phyloP scores from a whole-genome alignment of 2,329 filamentous ascomycete genomes.

The Piedraia hortae region DNA sequence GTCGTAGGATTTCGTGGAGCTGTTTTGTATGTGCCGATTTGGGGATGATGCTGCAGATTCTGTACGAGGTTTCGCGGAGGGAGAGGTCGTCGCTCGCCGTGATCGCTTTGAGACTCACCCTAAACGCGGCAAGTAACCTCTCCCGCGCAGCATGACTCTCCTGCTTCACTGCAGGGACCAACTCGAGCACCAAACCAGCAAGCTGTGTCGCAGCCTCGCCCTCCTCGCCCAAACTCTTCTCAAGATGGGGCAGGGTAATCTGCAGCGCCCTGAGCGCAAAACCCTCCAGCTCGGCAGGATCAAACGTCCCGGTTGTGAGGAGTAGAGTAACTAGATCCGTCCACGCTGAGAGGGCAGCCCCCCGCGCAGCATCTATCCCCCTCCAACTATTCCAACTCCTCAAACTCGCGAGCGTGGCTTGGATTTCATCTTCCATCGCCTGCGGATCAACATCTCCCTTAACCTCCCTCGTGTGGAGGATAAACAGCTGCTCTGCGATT shows the following conservation, averaged over 20 bases:
- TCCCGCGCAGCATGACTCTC: slow-evolving; percentile 23
- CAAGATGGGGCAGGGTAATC: slow-evolving; percentile 64
- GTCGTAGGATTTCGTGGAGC: slow-evolving; percentile 53
- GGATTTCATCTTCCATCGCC: slow-evolving; percentile 29
- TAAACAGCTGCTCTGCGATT: slow-evolving; percentile 45
- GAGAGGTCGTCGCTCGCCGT: slow-evolving; percentile 41
- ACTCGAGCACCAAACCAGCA: slow-evolving; percentile 43
- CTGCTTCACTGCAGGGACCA: slow-evolving; percentile 39
- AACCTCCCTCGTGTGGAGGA: slow-evolving; percentile 38
- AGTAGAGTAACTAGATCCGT: slow-evolving; percentile 60
- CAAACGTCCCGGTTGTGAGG: slow-evolving; percentile 57
- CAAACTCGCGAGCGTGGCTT: slow-evolving; percentile 31
- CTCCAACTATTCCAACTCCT: slow-evolving; percentile 34
- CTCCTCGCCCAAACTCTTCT: slow-evolving; percentile 43
- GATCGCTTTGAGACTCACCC: slow-evolving; percentile 56
- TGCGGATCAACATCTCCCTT: slow-evolving; percentile 12
- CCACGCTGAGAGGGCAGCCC: slow-evolving; percentile 56
- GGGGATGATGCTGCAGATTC: slow-evolving; percentile 40
- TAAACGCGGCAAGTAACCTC: slow-evolving; percentile 74
- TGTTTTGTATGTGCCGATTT: slow-evolving; percentile 14
- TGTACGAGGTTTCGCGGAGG: slow-evolving; percentile 66
- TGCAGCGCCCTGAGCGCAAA: slow-evolving; percentile 75
- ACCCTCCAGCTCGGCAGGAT: slow-evolving; percentile 45
- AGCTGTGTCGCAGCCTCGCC: slow-evolving; percentile 46
- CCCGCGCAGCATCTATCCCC: slow-evolving; percentile 27